Conservation (phyloP, 2,329 filamentous ascomycete genomes). For the Fusarium falciforme region DNA sequence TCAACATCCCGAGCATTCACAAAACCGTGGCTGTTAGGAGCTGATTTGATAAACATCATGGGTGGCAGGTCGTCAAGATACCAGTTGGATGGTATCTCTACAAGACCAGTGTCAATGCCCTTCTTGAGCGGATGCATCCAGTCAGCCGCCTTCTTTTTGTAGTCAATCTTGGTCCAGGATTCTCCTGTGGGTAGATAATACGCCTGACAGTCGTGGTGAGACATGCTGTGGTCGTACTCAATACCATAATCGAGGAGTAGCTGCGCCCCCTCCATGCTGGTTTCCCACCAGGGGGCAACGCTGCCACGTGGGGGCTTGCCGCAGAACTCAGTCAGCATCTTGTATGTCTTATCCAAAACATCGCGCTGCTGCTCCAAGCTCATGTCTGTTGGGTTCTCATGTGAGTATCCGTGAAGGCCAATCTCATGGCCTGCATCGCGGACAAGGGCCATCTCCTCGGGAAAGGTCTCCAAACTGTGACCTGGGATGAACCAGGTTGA, state of each 20-base stretch:
- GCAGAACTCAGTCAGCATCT: conserved; percentile 74
- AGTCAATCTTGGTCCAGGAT: conserved; percentile 76
- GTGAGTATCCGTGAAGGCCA: conserved; percentile 76
- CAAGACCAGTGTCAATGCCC: conserved; percentile 70
- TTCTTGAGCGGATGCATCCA: conserved; percentile 65
- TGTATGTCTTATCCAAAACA: conserved; percentile 79
- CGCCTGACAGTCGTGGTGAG: conserved; percentile 65
- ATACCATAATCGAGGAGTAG: conserved; percentile 74
- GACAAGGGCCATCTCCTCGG: conserved; percentile 57
- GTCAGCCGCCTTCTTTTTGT: conserved; percentile 50
- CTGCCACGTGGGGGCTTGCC: conserved; percentile 78
- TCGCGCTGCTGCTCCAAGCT: conserved; percentile 79
- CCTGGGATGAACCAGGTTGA: conserved; percentile 66
- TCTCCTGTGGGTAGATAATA: conserved; percentile 75
- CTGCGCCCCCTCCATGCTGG: conserved; percentile 73
- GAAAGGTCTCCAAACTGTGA: conserved; percentile 62
- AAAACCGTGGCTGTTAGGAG: conserved; percentile 73
- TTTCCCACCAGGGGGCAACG: conserved; percentile 82
- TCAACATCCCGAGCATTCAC: conserved; percentile 69
- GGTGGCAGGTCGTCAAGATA: conserved; percentile 74
- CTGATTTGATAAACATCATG: conserved; percentile 79
- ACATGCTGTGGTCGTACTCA: conserved; percentile 76
- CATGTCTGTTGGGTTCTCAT: conserved; percentile 80
- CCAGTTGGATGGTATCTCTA: conserved; percentile 72
- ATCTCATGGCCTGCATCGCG: conserved; percentile 61